Base-by-base conservation (phyloP, 108 stramenopile species). In the Schizochytrium sp. region DNA sequence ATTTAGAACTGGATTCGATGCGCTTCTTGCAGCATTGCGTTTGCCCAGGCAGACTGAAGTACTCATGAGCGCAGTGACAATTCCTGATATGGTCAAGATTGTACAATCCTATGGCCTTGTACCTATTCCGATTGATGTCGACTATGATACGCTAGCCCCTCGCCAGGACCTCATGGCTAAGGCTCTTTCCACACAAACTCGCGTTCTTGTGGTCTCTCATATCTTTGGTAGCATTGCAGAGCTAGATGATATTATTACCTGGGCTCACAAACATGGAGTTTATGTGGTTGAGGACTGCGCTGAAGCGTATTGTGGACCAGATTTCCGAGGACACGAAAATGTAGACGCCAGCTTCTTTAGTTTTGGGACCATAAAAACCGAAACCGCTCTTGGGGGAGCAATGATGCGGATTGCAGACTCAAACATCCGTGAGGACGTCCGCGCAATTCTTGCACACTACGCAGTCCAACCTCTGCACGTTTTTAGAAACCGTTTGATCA, bases 321-420 rank as follows among this genome's bases (percentile, higher is more conserved):
- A 42, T 10, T 83, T 55, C 3, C 76, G 76, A 47, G 76, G 76
- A 47, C 76, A 83, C 76, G 50, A 47, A 5, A n/a, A 40, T 40
- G 76, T 53, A 5, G 76, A 83, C 47, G 53, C 53, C 47, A 2
- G 50, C 47, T 55, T 83, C 47, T 83, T 83, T 53, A 83, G 76
- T 40, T 83, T 83, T 83, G 76, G 76, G 0, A 47, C 76, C 5
- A 83, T 83, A 2, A 83, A 83, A 28, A 83, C 76, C 28, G 76
- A 83, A 42, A 83, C 76, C 17, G 76, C 76, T 10, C 76, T 83
- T 7, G 76, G 76, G 0, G 28, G 15, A 13, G 76, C 76, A 10
- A 10, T 83, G 1, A 47, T 83, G 76, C 76, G 76, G 38, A 53
- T 83, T 0, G 53, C 50, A 53, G 15, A 83, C 53, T n/a, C 5